Conservation (phyloP, 208 protist species). For the Trypanosoma melophagium region DNA sequence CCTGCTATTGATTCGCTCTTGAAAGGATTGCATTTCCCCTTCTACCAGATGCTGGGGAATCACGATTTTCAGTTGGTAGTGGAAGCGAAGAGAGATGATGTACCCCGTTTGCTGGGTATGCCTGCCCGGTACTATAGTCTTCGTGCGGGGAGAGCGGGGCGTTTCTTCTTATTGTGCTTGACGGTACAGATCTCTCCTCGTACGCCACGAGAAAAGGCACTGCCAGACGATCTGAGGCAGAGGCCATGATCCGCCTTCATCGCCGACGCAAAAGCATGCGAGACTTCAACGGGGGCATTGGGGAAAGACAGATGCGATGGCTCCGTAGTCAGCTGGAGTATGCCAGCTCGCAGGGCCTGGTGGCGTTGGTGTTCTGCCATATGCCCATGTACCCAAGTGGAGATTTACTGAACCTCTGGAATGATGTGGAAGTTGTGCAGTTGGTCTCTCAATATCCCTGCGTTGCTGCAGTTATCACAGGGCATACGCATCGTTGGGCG, state of each 20-base stretch:
- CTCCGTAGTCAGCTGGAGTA: constrained; percentile 15
- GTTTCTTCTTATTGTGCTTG: constrained; percentile 30
- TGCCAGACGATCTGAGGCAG: background rate
- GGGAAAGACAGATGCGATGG: constrained; percentile 19
- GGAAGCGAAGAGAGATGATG: background rate
- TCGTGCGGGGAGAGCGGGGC: background rate
- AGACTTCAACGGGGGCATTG: constrained; percentile 23
- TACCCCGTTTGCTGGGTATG: constrained; percentile 22
- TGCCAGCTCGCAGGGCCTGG: background rate
- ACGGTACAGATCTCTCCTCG: constrained; percentile 20
- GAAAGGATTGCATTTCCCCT: constrained; percentile 5
- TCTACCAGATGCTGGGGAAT: constrained; percentile 29
- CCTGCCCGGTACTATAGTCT: constrained; percentile 26
- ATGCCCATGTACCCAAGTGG: constrained; percentile 21
- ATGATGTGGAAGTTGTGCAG: constrained; percentile 27
- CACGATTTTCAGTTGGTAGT: constrained; percentile 17
- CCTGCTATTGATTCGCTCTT: constrained; percentile 1
- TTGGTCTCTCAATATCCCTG: constrained; percentile 19
- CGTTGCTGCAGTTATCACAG: constrained; percentile 20
- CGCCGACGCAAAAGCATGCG: constrained; percentile 1
- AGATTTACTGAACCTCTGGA: constrained; percentile 23
- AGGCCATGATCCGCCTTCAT: constrained; percentile 4
- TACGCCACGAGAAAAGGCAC: constrained; percentile 14
- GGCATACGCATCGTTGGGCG: constrained; percentile 23
- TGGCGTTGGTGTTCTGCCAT: constrained; percentile 20